phyloP scores from a whole-genome alignment of 1,284 basidiomycete genomes.

The Entoloma clypeatum region DNA sequence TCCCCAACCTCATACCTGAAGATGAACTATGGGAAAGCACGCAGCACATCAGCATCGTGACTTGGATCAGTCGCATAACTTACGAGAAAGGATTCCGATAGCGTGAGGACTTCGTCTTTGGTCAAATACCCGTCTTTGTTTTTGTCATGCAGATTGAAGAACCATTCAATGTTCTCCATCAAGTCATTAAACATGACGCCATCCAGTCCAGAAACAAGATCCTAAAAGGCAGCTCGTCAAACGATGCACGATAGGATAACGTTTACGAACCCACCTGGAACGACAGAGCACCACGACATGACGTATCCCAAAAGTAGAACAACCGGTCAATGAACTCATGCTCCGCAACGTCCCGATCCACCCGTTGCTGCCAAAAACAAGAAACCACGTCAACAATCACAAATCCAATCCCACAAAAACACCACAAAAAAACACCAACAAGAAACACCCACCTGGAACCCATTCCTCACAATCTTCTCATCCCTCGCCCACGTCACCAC shows the following conservation, averaged over 20 bases:
- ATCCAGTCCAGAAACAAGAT: constrained; percentile 87
- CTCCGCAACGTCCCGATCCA: constrained; percentile 76
- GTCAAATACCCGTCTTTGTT: constrained; percentile 93
- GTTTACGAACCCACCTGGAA: constrained; percentile 59
- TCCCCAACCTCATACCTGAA: constrained; percentile 98
- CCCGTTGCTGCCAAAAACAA: constrained; percentile 54
- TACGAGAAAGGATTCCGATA: constrained; percentile 92
- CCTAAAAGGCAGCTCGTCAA: constrained; percentile 44
- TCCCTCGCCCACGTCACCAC: constrained; percentile 95
- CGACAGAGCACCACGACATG: constrained; percentile 77
- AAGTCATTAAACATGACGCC: constrained; percentile 94
- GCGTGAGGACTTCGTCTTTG: constrained; percentile 93
- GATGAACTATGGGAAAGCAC: no score
- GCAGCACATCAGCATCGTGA: constrained; percentile 6
- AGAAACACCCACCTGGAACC: constrained; percentile 67
- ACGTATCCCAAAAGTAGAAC: constrained; percentile 89
- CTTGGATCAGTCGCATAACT: constrained; percentile 27
- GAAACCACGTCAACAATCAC: constrained; percentile 10
- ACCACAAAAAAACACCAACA: constrained; percentile 4
- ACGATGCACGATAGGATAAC: neutral
- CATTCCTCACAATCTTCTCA: constrained; percentile 90
- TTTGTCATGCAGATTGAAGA: constrained; percentile 95
- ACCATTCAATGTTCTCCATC: constrained; percentile 99
- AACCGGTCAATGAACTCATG: constrained; percentile 81
- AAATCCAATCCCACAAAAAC: constrained; percentile 8